A percentile compares a stretch with the other conserved stretches of the same genome.
These are phyloP conservation scores for Alloascoidea hylecoeti DNA, from an alignment of 805 yeast species.

Conservation along the genomic window DNA sequence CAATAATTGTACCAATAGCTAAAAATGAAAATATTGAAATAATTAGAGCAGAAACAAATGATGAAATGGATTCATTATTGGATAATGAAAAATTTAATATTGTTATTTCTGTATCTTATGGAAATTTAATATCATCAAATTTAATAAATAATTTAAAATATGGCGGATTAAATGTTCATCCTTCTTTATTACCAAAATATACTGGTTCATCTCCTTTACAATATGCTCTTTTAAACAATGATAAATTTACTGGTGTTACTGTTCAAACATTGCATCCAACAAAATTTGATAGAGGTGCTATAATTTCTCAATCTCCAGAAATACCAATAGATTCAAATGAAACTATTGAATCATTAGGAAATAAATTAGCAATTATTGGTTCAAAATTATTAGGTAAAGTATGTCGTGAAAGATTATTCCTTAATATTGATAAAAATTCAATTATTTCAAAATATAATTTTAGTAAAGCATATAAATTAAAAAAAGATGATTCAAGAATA, in stretches of 20 bases:
- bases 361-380: slow-evolving; percentile 44
- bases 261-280: slow-evolving; percentile 85
- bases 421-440: too few species aligned
- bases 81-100: slow-evolving; percentile 28
- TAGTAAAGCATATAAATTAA: slow-evolving; percentile 47
- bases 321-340: slow-evolving; percentile 27
- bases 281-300: slow-evolving; percentile 67
- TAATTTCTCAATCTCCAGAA: slow-evolving; percentile 42
- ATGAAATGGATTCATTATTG: slow-evolving; percentile 18
- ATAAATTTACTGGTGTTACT: slow-evolving; percentile 62
- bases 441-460: slow-evolving; percentile 17
- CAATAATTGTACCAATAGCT: slow-evolving; percentile 36
- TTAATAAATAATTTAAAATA: slow-evolving; percentile 32
- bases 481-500: slow-evolving; percentile 25
- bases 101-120: slow-evolving; percentile 88
- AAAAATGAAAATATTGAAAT: slow-evolving; percentile 18
- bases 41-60: slow-evolving; percentile 34
- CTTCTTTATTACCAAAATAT: slow-evolving; percentile 70
- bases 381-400: slow-evolving; percentile 39
- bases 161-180: slow-evolving; percentile 87
- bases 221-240: slow-evolving; percentile 53
- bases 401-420: slow-evolving; percentile 20
- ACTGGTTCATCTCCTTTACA: slow-evolving; percentile 91
- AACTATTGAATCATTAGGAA: slow-evolving; percentile 28
- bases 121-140: slow-evolving; percentile 56